Conservation (phyloP, 1,139 yeast species). For the Suhomyces bokatorum region DNA sequence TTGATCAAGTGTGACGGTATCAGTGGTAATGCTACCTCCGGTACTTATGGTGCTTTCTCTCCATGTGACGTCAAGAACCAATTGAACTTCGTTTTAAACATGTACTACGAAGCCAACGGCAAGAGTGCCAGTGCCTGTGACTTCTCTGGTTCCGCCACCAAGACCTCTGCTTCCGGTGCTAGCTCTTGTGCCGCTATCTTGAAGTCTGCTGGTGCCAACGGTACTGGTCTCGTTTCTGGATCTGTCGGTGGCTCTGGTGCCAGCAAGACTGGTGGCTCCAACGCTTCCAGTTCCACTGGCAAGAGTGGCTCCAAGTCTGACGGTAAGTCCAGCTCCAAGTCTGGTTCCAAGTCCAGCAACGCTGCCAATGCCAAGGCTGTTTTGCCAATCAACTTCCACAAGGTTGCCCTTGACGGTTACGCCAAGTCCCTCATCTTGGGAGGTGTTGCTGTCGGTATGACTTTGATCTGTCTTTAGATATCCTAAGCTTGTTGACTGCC, state of each 20-base stretch:
- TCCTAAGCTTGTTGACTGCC: not conserved
- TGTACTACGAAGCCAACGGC: slow-evolving; percentile 54
- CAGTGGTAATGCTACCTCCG: slow-evolving; percentile 54
- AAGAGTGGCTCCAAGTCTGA: slow-evolving; percentile 4
- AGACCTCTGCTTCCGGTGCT: slow-evolving; percentile 20
- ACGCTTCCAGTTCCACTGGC: slow-evolving; percentile 9
- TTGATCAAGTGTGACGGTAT: slow-evolving; percentile 54
- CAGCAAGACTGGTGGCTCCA: slow-evolving; percentile 1
- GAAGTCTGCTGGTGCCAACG: slow-evolving; percentile 26
- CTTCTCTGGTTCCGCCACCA: slow-evolving; percentile 51
- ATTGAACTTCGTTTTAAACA: slow-evolving; percentile 61
- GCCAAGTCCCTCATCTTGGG: slow-evolving; percentile 24
- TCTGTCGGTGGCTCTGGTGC: slow-evolving; percentile 9
- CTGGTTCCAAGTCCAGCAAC: slow-evolving; percentile 2
- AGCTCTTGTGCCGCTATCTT: slow-evolving; percentile 23
- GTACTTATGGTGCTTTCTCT: slow-evolving; percentile 28
- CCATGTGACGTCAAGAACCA: slow-evolving; percentile 50
- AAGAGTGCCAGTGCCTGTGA: slow-evolving; percentile 55
- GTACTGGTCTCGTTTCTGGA: slow-evolving; percentile 22
- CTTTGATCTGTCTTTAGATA: slow-evolving; percentile 16
- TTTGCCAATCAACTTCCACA: not conserved
- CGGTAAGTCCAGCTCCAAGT: slow-evolving; percentile 6
- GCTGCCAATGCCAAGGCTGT: slow-evolving; percentile 7
- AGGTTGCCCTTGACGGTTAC: slow-evolving; percentile 18
- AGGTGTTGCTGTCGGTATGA: slow-evolving; percentile 17